Conservation (phyloP, 2,329 filamentous ascomycete species). For the Arthrobotrys conoides region DNA sequence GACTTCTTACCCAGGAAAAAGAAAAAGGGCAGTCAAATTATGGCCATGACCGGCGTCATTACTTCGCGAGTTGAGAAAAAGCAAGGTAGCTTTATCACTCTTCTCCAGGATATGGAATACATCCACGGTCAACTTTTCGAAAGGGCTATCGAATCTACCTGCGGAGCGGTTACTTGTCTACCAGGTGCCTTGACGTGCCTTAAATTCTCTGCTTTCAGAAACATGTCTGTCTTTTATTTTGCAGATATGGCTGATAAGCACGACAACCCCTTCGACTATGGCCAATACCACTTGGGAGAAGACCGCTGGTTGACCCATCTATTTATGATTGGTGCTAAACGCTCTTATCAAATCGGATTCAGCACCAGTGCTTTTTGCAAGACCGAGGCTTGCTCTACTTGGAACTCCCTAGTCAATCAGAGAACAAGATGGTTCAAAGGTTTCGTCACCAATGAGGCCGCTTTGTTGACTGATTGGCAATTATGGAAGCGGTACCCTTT, state of each 20-base stretch:
- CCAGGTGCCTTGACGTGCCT: constrained; percentile 96
- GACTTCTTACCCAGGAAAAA: constrained; percentile 43
- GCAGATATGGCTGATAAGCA: constrained; percentile 96
- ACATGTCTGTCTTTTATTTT: constrained; percentile 99
- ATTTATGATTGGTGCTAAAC: constrained; percentile 97
- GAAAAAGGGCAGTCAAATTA: constrained; percentile 66
- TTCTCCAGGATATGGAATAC: constrained; percentile 98
- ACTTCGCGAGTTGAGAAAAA: constrained; percentile 95
- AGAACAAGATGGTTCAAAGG: constrained; percentile 95
- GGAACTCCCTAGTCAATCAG: constrained; percentile 89
- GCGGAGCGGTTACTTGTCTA: constrained; percentile 92
- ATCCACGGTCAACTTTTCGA: constrained; percentile 97
- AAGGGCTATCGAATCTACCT: constrained; percentile 92
- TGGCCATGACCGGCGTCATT: constrained; percentile 98
- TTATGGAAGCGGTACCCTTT: constrained; percentile 93
- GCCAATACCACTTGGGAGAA: constrained; percentile 94
- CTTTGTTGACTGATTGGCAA: constrained; percentile 95
- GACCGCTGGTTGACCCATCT: constrained; percentile 97
- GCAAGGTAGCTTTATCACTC: constrained; percentile 94
- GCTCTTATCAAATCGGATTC: constrained; percentile 96
- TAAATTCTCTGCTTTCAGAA: constrained; percentile 93
- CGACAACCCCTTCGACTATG: constrained; percentile 95
- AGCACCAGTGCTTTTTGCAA: constrained; percentile 98
- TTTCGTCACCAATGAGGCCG: constrained; percentile 97
- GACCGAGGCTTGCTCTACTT: constrained; percentile 85